Base-by-base conservation (phyloP, 129 eudicot genomes). In the Centrapalus pauciflorus region DNA sequence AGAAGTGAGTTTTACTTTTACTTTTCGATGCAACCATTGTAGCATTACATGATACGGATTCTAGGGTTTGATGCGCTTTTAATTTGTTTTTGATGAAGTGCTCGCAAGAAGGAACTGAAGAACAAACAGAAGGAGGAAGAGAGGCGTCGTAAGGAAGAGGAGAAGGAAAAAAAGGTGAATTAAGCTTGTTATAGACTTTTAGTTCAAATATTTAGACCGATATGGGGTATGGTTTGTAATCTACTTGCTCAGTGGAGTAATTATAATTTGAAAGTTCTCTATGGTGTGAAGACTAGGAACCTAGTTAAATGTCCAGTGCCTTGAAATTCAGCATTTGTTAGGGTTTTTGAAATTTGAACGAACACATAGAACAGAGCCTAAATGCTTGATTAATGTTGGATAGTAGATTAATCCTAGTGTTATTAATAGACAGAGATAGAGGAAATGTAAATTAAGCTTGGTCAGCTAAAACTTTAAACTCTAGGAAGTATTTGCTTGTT, bases 61-160 rank as follows among this genome's bases (percentile, higher is more conserved):
- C 10, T 46, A 11, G 60, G 34, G 28, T 61, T 23, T 74, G 16
- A 9, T 54, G 20, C 2, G 20, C 2, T n/a, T 17, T 33, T 41
- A 54, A 2, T 23, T 50, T 37, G 20, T 7, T 30, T 70, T 30
- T 43, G 5, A 40, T 61, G 3, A 27, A 79, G 84, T 72, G 88
- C 84, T 68, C 63, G 34, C 17, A 83, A 83, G 80, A 79, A 75
- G 76, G 79, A 75, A 66, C 21, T 62, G 65, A 83, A 76, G 80
- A 79, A 61, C 34, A 66, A 75, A 52, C 61, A 79, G 71, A 83
- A 67, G 70, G 88, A 83, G 58, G 88, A 83, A 65, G 84, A 83
- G 50, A 69, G 82, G 13, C 68, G 75, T 5, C 74, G 69, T 0
- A 82, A 75, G 73, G 87, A 82, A 67, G 73, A 79, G 76, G 84